Evolutionary conservation across 495 filamentous ascomycete genomes (phyloP), one percentile per base, ranked within the genome.

Genomic region (Cryomyces antarcticus): DNA sequence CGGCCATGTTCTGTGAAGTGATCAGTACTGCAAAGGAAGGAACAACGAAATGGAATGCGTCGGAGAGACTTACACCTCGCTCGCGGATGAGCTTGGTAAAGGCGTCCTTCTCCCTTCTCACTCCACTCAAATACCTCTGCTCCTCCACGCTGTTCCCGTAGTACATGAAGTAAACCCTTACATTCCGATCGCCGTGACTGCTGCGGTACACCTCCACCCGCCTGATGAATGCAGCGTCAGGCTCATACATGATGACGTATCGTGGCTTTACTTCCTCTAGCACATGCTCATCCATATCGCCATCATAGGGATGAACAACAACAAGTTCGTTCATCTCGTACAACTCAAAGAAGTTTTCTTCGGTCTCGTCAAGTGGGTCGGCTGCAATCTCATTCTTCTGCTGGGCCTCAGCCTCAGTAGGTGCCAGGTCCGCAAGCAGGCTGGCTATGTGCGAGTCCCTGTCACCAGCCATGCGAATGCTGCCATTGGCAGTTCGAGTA

Each of bases 181-280:
- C 78, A 53, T 86, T 87, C 30, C 86, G 67, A 52, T 92, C 81
- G 31, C 74, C 77, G 57, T 97, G 89, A 7, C 84, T 94, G 45
- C 83, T 92, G 33, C 92, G 78, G 59, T 96, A 97, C 5, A 95
- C 87, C 52, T 97, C 89, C 6, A 97, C 79, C 28, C 92, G 68
- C 31, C 92, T 76, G 50, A 95, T 93, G 58, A 97, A 97, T 4
- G 86, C 74, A n/a, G 86, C 72, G 51, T 95, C 87, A 12, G 92
- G 86, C 55, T 95, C 88, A 58, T 95, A 97, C 89, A 97, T 96
- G 54, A 97, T 81, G 38, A 97, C 84, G 59, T 93, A 96, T 34
- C 81, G 76, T 1, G 89, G 89, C 43, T 80, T 84, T 44, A 86
- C 66, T 61, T 97, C 89, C 56, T 96, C 92, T 2, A 97, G 70